Evolutionary conservation across 352 stramenopile species (phyloP).

Genomic region (Phytophthora idaei): DNA sequence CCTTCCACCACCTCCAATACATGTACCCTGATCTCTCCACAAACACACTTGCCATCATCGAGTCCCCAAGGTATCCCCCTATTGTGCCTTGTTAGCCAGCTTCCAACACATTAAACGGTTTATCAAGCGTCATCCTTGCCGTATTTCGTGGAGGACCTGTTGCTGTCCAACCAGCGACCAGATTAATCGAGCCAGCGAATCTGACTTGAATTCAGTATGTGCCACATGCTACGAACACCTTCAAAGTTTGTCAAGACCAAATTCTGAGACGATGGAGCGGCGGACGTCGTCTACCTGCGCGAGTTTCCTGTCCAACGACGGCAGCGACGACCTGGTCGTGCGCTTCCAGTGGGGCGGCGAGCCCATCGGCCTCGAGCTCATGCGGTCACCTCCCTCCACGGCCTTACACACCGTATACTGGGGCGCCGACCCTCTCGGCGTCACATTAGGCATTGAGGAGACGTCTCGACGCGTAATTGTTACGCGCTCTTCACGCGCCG

Average conservation of each 20-base stretch:
- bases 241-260: neutral
- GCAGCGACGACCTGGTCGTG: slow-evolving; percentile 59
- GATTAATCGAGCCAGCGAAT: slow-evolving; percentile 10
- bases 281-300: slow-evolving; percentile 34
- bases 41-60: too few species aligned
- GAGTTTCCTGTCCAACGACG: slow-evolving; percentile 50
- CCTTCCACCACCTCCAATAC: too few species aligned
- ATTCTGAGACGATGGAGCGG: slow-evolving; percentile 7
- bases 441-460: slow-evolving; percentile 80
- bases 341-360: slow-evolving; percentile 63
- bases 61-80: too few species aligned
- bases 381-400: slow-evolving; percentile 36
- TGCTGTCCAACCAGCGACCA: neutral
- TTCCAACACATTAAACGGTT: too few species aligned
- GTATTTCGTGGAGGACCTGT: neutral
- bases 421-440: slow-evolving; percentile 53
- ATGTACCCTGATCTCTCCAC: too few species aligned
- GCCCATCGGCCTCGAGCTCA: slow-evolving; percentile 62
- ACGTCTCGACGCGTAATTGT: slow-evolving; percentile 72
- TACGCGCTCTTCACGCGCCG: slow-evolving; percentile 56
- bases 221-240: neutral
- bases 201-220: slow-evolving; percentile 6
- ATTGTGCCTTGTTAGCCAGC: too few species aligned
- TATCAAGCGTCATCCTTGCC: too few species aligned
- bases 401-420: slow-evolving; percentile 45